Base-by-base conservation (phyloP, 164 flowering plant genomes). In the Litsea cubeba region DNA sequence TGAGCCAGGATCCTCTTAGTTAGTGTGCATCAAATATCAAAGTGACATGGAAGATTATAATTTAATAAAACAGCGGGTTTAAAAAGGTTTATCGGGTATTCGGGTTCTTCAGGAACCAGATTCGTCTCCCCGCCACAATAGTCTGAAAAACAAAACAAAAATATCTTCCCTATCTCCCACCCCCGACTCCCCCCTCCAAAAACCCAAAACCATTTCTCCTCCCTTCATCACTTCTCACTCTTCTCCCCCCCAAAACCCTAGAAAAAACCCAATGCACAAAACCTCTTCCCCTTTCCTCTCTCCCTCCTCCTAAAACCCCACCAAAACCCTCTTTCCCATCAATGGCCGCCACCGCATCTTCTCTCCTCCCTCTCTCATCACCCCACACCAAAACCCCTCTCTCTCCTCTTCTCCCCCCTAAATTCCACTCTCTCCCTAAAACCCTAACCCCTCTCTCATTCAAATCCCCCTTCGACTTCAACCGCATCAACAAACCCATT, bases 301-400 rank as follows among this genome's bases (percentile, higher is more conserved):
- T 66, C 46, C 69, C 40, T 66, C 35, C 20, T 8, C 32, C 69
- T 28, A 66, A 66, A 66, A 32, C 46, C 50, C 69, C 18, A 30
- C 35, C 22, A 54, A 18, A 54, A 17, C 69, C 46, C 10, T 35
- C 46, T 30, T 30, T 24, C 8, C 50, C 68, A 12, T 14, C 24
- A 50, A 83, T 83, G 79, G 73, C 75, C 49, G 23, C 54, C 25
- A 18, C 65, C 40, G 64, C 18, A 71, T 65, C 80, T 70, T 75
- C 65, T 68, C 23, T 69, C 20, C 50, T 76, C 54, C 71, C 80
- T 25, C 28, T 70, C 20, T 65, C 69, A 2, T 25, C 28, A 10
- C n/a, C 30, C 72, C 62, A 70, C 10, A 54, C 72, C 73, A 71
- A 70, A 22, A 24, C 51, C 15, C 32, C 79, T 54, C 60, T n/a